Percentiles rank a stretch among this genome's conserved stretches.
Conservation (phyloP, 2,329 filamentous ascomycete genomes). For the Xylariales sp. region DNA sequence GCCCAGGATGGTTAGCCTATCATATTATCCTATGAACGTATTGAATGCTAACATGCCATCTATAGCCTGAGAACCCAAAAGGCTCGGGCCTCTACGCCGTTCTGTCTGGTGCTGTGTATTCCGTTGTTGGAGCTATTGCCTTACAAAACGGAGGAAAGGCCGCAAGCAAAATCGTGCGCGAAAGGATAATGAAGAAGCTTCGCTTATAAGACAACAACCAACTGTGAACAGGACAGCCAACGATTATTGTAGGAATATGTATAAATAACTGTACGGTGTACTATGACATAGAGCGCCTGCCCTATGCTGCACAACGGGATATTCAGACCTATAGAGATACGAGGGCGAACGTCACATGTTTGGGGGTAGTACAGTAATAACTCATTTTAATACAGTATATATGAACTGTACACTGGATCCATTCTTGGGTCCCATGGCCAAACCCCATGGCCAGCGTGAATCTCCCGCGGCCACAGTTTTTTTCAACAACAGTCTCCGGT, state of each 20-base stretch:
- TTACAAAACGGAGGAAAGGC: constrained; percentile 85
- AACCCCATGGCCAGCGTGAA: background rate
- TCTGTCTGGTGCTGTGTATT: constrained; percentile 81
- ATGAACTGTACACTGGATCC: constrained; percentile 1
- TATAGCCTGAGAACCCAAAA: constrained; percentile 72
- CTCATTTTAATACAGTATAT: background rate
- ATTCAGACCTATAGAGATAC: constrained; percentile 18
- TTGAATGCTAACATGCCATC: constrained; percentile 38
- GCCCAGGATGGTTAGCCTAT: constrained; percentile 76
- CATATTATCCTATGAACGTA: background rate
- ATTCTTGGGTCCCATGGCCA: constrained; percentile 16
- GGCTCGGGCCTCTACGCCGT: constrained; percentile 80
- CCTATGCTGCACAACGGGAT: constrained; percentile 25
- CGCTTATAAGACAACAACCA: constrained; percentile 24
- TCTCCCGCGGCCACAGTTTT: background rate
- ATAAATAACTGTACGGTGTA: constrained; percentile 45
- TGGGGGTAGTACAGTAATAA: constrained; percentile 1
- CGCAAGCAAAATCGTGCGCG: constrained; percentile 78
- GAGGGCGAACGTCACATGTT: background rate
- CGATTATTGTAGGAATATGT: constrained; percentile 42
- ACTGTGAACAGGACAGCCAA: background rate
- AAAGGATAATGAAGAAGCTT: constrained; percentile 73
- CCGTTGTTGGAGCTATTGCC: constrained; percentile 89
- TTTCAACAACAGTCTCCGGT: background rate
- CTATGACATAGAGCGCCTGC: constrained; percentile 37